A percentile compares a stretch with the other conserved stretches of the same genome.
Conservation (phyloP, 352 stramenopile species). For the Phytophthora sp. region DNA sequence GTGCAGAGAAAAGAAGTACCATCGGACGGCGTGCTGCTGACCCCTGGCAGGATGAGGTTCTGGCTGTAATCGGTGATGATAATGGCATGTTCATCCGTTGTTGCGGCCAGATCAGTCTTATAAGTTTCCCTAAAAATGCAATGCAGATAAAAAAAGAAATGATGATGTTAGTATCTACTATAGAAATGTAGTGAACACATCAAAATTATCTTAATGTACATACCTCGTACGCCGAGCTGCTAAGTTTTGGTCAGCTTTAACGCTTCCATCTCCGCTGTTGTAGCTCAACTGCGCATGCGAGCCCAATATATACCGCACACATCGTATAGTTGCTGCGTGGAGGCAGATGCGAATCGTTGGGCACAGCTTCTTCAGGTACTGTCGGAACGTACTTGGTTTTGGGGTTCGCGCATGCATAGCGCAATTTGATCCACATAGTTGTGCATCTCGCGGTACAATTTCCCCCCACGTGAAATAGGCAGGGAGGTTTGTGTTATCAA, state of each 20-base stretch:
- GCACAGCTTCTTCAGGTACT: not conserved
- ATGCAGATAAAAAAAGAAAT: too few species aligned
- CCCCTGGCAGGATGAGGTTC: too few species aligned
- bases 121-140: constrained; percentile 21
- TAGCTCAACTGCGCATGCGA: not conserved
- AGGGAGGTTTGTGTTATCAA: too few species aligned
- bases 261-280: constrained; percentile 3
- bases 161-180: constrained; percentile 10
- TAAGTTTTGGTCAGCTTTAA: not conserved
- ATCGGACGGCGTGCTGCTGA: not conserved
- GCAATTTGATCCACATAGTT: too few species aligned
- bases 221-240: constrained; percentile 14
- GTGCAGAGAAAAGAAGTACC: not conserved
- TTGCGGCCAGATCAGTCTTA: not conserved
- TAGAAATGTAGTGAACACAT: constrained; percentile 3
- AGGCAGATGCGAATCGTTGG: constrained; percentile 10
- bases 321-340: constrained; percentile 16
- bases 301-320: not conserved
- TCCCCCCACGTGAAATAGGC: too few species aligned
- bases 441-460: too few species aligned
- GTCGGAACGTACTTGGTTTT: too few species aligned
- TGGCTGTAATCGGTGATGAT: too few species aligned
- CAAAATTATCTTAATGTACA: constrained; percentile 2
- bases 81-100: not conserved
- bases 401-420: too few species aligned